These are phyloP conservation scores for Sarocladium oryzae DNA, from an alignment of 2,329 filamentous ascomycete species.

Conservation along the genomic window DNA sequence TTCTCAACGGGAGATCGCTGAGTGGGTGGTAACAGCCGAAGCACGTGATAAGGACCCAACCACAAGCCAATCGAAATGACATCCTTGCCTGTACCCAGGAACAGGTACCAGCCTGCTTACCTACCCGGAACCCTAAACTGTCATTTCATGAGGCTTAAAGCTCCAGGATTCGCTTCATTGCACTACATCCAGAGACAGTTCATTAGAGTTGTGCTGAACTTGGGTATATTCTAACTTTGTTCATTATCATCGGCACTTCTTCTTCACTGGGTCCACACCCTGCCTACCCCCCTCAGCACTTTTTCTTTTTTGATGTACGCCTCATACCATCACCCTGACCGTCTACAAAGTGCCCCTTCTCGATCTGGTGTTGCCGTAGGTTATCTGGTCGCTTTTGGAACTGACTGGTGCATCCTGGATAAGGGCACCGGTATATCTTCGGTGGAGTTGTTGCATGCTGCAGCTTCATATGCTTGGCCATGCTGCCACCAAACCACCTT, in stretches of 20 bases:
- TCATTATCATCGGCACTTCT: no score
- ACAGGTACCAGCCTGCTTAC: background rate
- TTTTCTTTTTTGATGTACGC: constrained; percentile 43
- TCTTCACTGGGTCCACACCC: no score
- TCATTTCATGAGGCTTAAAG: no score
- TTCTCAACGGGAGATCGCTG: background rate
- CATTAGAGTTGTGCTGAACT: no score
- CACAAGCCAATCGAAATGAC: no score
- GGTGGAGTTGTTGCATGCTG: constrained; percentile 44
- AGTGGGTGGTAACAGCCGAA: background rate
- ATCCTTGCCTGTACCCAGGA: no score
- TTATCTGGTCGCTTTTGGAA: constrained; percentile 52
- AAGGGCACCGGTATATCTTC: constrained; percentile 46
- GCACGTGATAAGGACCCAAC: background rate
- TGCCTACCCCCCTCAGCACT: constrained; percentile 15
- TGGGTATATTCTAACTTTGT: no score
- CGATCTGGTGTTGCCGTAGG: constrained; percentile 48
- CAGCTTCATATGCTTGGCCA: constrained; percentile 52
- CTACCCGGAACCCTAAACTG: constrained; percentile 2
- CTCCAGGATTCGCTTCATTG: no score
- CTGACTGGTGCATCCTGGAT: constrained; percentile 45
- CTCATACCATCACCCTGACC: constrained; percentile 28
- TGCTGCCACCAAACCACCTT: constrained; percentile 52
- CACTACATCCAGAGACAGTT: no score
- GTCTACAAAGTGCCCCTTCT: constrained; percentile 49